These are phyloP conservation scores for Cinchona pubescens DNA, from an alignment of 257 asterid genomes.

Conservation along the genomic window DNA sequence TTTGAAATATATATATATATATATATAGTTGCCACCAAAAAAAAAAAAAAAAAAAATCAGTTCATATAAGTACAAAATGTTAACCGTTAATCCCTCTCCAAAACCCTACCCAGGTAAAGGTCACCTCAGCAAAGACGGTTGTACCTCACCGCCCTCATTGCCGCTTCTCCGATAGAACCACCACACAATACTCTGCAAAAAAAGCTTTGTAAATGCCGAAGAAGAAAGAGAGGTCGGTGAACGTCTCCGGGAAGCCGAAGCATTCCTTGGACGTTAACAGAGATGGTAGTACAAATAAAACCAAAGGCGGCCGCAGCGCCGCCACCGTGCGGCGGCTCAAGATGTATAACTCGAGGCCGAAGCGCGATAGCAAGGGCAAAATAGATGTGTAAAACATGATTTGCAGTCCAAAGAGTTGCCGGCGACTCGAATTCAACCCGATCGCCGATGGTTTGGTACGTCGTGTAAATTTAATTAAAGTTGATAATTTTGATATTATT, in stretches of 20 bases:
- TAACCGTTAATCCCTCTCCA: not conserved
- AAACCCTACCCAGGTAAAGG: conserved; percentile 21
- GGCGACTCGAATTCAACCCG: conserved; percentile 85
- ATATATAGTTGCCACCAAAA: no score
- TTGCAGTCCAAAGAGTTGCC: conserved; percentile 91
- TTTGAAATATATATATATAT: no score
- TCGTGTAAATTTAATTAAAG: not conserved
- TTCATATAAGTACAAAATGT: not conserved
- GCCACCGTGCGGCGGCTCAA: conserved; percentile 93
- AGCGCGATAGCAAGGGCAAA: conserved; percentile 53
- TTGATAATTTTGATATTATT: not conserved
- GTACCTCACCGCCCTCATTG: not conserved
- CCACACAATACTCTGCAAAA: no score
- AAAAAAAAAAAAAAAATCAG: no score
- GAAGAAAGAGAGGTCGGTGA: conserved; percentile 71
- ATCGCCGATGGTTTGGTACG: conserved; percentile 93
- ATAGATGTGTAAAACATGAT: conserved; percentile 64
- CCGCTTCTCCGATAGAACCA: not conserved
- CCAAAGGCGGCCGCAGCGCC: conserved; percentile 57
- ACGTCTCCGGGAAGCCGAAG: conserved; percentile 93
- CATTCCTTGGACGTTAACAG: conserved; percentile 82
- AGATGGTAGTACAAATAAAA: conserved; percentile 35
- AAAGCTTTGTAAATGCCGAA: conserved; percentile 41
- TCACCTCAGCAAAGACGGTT: not conserved
- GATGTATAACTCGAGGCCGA: conserved; percentile 79